phyloP scores from a whole-genome alignment of 106 monocot genomes.

The Hemerocallis citrina region DNA sequence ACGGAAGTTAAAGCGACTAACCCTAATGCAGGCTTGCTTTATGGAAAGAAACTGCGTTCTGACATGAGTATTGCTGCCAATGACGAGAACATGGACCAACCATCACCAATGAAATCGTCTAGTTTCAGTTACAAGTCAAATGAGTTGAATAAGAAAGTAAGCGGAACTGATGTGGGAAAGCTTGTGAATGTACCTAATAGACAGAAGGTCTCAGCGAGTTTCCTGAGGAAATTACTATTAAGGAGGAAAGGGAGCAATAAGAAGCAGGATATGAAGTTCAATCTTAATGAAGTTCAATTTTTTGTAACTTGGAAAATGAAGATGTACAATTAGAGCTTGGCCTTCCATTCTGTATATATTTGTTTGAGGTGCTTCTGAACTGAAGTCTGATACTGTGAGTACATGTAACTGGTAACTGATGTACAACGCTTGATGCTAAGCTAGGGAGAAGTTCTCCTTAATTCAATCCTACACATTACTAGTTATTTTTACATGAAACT shows the following conservation, averaged over 20 bases:
- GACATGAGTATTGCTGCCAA: background rate
- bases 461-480: too few species aligned
- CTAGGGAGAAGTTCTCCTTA: too few species aligned
- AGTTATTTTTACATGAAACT: too few species aligned
- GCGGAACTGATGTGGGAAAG: background rate
- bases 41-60: background rate
- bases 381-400: too few species aligned
- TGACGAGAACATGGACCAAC: background rate
- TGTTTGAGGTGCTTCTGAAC: too few species aligned
- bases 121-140: background rate
- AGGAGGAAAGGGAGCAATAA: constrained; percentile 6
- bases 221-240: constrained; percentile 14
- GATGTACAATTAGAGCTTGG: too few species aligned
- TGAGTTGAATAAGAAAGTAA: background rate
- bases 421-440: too few species aligned
- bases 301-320: too few species aligned
- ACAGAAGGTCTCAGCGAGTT: constrained; percentile 9
- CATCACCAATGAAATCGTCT: background rate
- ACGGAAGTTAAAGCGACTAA: constrained; percentile 11
- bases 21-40: constrained; percentile 1
- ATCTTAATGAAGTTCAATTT: too few species aligned
- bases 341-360: too few species aligned
- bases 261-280: constrained; percentile 4
- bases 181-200: constrained; percentile 15
- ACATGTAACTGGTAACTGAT: too few species aligned